Conservation (phyloP, 139 green algal genomes). For the Chloropicon primus region DNA sequence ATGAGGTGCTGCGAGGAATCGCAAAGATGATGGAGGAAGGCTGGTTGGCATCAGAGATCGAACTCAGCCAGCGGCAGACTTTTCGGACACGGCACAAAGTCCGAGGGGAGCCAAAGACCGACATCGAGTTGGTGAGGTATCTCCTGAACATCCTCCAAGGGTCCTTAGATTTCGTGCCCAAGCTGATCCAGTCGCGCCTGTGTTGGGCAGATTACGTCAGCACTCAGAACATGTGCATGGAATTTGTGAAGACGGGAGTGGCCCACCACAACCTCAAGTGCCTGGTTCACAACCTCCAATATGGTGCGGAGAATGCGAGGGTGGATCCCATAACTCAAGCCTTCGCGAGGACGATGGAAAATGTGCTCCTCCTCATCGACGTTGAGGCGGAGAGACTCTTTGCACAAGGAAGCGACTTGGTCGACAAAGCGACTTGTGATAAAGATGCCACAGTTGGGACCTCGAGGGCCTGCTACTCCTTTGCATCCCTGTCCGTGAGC, state of each 20-base stretch:
- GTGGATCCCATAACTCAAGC: not conserved
- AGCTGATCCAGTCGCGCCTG: not conserved
- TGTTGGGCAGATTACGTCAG: not conserved
- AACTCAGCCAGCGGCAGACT: not conserved
- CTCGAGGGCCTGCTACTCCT: not conserved
- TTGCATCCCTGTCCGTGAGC: not conserved
- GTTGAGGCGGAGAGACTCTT: not conserved
- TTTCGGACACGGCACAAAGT: not conserved
- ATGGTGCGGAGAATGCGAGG: no score
- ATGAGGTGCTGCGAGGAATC: not conserved
- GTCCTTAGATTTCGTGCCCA: not conserved
- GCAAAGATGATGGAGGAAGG: not conserved
- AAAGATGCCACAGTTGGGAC: not conserved
- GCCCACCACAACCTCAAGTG: not conserved
- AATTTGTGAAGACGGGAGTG: not conserved
- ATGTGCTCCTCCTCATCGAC: not conserved
- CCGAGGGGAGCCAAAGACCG: no score
- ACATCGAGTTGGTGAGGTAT: not conserved
- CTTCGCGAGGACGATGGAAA: not conserved
- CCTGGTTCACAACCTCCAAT: not conserved
- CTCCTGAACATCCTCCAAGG: not conserved
- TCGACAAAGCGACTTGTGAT: no score
- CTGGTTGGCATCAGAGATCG: not conserved
- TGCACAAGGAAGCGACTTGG: no score
- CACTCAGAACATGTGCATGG: not conserved